A percentile compares a stretch with the other conserved stretches of the same genome.
Evolutionary conservation across 164 flowering plant genomes (phyloP).

Genomic region (Paratinospora sagittata): DNA sequence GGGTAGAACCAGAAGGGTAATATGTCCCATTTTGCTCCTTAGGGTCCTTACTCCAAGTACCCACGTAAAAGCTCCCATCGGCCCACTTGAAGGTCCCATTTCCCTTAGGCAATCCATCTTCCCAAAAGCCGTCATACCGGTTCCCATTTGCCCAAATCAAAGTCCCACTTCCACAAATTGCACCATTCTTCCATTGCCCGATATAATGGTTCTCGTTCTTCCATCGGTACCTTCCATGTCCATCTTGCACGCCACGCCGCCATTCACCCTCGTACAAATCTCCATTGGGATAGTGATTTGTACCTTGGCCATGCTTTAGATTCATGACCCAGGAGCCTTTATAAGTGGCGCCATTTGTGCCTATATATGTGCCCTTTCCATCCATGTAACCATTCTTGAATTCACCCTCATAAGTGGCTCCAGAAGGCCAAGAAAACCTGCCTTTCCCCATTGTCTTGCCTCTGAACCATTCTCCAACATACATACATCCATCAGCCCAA

Average conservation of each 20-base stretch:
- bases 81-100: conserved; percentile 51
- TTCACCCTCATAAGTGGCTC: conserved; percentile 86
- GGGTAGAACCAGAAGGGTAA: conserved; percentile 41
- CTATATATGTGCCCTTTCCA: conserved; percentile 62
- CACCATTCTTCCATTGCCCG: conserved; percentile 75
- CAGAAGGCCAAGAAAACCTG: conserved; percentile 84
- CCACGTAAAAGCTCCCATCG: conserved; percentile 65
- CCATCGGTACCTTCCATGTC: conserved; percentile 67
- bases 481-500: conserved; percentile 96
- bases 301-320: conserved; percentile 63
- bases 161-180: conserved; percentile 48
- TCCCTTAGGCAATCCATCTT: conserved; percentile 64
- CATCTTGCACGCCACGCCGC: conserved; percentile 65
- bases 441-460: conserved; percentile 83
- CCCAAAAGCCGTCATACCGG: conserved; percentile 66
- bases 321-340: conserved; percentile 76
- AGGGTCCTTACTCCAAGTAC: conserved; percentile 65
- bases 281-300: conserved; percentile 45
- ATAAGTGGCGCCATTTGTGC: conserved; percentile 46
- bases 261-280: conserved; percentile 79
- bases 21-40: conserved; percentile 54
- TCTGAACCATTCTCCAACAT: conserved; percentile 74
- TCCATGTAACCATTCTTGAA: conserved; percentile 81
- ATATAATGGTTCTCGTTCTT: conserved; percentile 42
- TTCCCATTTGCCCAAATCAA: conserved; percentile 65